phyloP scores from a whole-genome alignment of 148 eudicot genomes.

The Amaranthus hypochondriacus region DNA sequence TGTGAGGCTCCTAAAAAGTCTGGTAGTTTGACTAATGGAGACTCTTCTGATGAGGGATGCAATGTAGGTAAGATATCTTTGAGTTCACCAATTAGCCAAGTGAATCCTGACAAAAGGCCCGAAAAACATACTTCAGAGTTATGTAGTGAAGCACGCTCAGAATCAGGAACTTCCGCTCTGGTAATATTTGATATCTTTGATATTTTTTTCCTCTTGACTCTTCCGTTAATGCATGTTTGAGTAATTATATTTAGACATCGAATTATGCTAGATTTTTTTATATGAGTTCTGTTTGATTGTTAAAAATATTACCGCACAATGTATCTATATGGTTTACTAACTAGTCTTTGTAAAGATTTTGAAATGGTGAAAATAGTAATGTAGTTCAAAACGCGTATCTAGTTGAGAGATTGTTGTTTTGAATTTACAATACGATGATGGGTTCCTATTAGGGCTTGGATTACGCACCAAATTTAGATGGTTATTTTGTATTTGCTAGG shows the following conservation, averaged over 20 bases:
- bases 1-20: conserved; percentile 29
- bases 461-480: not conserved
- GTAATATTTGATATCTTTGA: conserved; percentile 32
- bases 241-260: not conserved
- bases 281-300: not conserved
- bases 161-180: conserved; percentile 22
- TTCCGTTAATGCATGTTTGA: no score
- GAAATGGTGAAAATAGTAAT: no score
- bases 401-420: not conserved
- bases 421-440: not conserved
- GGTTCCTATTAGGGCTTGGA: not conserved
- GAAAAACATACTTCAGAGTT: conserved; percentile 28
- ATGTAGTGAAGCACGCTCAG: conserved; percentile 21
- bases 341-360: no score
- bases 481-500: not conserved
- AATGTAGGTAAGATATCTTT: conserved; percentile 15
- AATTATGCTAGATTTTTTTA: not conserved
- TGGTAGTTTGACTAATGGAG: conserved; percentile 34
- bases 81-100: conserved; percentile 20
- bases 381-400: not conserved
- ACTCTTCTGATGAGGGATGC: conserved; percentile 26
- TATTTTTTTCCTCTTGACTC: not conserved
- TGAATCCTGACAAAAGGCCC: conserved; percentile 23
- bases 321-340: not conserved
- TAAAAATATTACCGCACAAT: not conserved